A percentile compares a stretch with the other conserved stretches of the same genome.
Conservation (phyloP, 2,329 filamentous ascomycete species). For the Metarhizium guizhouense region DNA sequence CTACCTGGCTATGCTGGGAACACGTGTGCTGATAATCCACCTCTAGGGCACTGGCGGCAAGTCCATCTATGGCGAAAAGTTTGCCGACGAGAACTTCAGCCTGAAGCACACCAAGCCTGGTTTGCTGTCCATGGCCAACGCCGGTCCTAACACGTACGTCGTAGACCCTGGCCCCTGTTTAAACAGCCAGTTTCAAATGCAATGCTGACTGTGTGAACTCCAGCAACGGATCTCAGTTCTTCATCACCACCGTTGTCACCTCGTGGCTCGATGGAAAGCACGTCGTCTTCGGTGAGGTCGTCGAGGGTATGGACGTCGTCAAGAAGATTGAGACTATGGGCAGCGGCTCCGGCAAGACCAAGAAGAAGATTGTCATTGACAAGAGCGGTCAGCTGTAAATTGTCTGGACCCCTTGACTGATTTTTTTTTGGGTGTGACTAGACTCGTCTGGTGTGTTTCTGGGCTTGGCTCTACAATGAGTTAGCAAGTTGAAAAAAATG, state of each 20-base stretch:
- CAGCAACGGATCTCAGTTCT: constrained; percentile 98
- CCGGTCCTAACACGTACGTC: constrained; percentile 14
- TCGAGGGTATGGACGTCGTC: constrained; percentile 41
- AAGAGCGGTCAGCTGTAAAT: constrained; percentile 39
- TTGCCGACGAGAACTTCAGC: constrained; percentile 12
- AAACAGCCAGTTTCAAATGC: not conserved
- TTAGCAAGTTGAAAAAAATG: not conserved
- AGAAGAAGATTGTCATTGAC: constrained; percentile 49
- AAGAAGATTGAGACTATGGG: constrained; percentile 54
- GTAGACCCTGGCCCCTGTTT: not conserved
- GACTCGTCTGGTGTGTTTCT: not conserved
- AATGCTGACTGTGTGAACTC: constrained; percentile 23
- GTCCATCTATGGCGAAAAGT: constrained; percentile 14
- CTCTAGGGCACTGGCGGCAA: constrained; percentile 12
- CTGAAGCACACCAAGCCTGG: constrained; percentile 13
- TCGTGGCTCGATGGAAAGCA: constrained; percentile 78
- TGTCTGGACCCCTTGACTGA: not conserved
- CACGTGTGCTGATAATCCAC: too few species aligned
- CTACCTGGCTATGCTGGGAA: too few species aligned
- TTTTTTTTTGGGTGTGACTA: not conserved
- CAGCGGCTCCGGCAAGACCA: constrained; percentile 39
- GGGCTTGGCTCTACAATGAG: not conserved
- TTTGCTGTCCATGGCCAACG: constrained; percentile 14
- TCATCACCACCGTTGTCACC: constrained; percentile 88
- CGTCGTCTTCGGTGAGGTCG: constrained; percentile 75